Percentiles rank a stretch among this genome's conserved stretches.
These are phyloP conservation scores for Kurtzmaniella cleridarum DNA, from an alignment of 805 yeast species.

Conservation along the genomic window DNA sequence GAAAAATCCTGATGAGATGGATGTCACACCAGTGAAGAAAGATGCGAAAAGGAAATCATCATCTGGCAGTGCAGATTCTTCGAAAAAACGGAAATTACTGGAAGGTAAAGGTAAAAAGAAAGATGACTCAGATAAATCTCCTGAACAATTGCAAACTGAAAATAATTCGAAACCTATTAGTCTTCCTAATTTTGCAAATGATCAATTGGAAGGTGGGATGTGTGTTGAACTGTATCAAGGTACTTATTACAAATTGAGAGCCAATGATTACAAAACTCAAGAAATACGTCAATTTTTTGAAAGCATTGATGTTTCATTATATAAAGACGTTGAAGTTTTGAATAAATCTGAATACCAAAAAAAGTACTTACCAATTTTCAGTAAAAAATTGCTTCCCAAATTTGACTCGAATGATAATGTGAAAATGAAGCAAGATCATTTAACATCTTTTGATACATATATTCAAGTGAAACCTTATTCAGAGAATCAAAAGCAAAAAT, in stretches of 20 bases:
- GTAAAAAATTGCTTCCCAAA: conserved; percentile 29
- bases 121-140: conserved; percentile 2
- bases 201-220: conserved; percentile 33
- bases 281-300: conserved; percentile 19
- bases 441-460: conserved; percentile 14
- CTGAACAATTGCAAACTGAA: not conserved
- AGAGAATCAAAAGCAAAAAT: conserved; percentile 54
- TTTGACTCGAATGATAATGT: conserved; percentile 32
- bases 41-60: conserved; percentile 11
- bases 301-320: conserved; percentile 13
- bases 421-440: conserved; percentile 12
- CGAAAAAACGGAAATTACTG: conserved; percentile 25
- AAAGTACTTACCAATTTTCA: conserved; percentile 13
- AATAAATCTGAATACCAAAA: conserved; percentile 20
- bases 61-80: conserved; percentile 7
- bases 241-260: conserved; percentile 43
- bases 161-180: not conserved
- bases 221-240: conserved; percentile 47
- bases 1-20: conserved; percentile 14
- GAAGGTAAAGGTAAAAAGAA: conserved; percentile 7
- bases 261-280: conserved; percentile 40
- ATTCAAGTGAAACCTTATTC: conserved; percentile 52
- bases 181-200: conserved; percentile 41
- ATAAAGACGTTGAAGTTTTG: conserved; percentile 14
- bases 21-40: conserved; percentile 6